Percentiles rank a stretch among this genome's conserved stretches.
Evolutionary conservation across 179 eudicot genomes (phyloP).

Genomic region (Spergularia azorica): DNA sequence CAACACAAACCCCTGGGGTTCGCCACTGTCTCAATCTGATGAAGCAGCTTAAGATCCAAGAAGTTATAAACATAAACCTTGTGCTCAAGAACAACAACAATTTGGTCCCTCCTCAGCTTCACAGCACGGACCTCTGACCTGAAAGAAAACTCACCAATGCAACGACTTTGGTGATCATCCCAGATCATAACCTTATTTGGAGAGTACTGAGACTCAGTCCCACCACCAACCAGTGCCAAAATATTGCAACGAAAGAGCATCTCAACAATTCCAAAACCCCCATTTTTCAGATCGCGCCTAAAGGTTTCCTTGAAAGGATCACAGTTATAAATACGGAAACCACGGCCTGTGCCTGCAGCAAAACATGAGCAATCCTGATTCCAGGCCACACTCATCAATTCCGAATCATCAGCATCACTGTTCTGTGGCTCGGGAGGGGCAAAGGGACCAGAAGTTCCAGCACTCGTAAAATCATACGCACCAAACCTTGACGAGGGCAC

Average conservation of each 20-base stretch:
- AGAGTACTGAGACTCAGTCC: constrained; percentile 73
- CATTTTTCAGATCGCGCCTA: constrained; percentile 84
- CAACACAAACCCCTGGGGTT: constrained; percentile 93
- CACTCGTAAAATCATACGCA: constrained; percentile 37
- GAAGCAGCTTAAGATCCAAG: constrained; percentile 81
- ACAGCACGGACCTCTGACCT: constrained; percentile 94
- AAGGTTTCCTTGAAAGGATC: constrained; percentile 93
- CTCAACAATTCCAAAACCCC: constrained; percentile 89
- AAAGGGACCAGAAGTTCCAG: constrained; percentile 43
- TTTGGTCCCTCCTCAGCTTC: constrained; percentile 80
- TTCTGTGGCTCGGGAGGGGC: constrained; percentile 41
- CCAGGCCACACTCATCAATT: constrained; percentile 78
- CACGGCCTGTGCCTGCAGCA: constrained; percentile 85
- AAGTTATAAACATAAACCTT: constrained; percentile 88
- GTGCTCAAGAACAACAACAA: constrained; percentile 93
- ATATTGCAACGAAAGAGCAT: constrained; percentile 93
- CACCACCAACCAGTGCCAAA: constrained; percentile 90
- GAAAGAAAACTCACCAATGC: constrained; percentile 94
- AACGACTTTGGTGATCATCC: constrained; percentile 98
- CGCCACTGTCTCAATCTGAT: constrained; percentile 86
- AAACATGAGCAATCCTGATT: constrained; percentile 96
- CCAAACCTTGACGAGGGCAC: constrained; percentile 47
- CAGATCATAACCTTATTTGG: constrained; percentile 91
- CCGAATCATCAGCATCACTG: constrained; percentile 58
- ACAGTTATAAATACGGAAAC: constrained; percentile 90